Evolutionary conservation across 345 rosid genomes (phyloP).

Genomic region (Eucalyptus coolabah): DNA sequence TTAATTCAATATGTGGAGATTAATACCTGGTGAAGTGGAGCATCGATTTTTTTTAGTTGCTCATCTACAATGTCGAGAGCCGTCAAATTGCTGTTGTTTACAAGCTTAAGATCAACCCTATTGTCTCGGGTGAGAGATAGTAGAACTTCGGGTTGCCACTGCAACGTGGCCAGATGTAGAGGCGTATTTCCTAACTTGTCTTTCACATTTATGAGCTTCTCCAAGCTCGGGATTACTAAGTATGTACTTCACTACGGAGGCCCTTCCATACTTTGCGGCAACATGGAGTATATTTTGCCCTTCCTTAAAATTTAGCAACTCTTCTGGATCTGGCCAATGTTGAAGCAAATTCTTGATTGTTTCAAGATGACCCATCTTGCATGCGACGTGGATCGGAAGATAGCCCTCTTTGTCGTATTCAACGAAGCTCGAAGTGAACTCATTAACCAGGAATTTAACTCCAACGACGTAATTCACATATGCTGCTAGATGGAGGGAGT

Average conservation of each 20-base stretch:
- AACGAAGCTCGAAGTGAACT: neutral
- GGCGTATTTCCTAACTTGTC: too few relatives aligned
- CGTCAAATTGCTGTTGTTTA: too few relatives aligned
- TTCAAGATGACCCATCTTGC: neutral
- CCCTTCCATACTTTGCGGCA: neutral
- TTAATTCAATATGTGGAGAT: too few relatives aligned
- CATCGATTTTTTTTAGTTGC: too few relatives aligned
- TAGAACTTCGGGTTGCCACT: too few relatives aligned
- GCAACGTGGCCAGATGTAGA: too few relatives aligned
- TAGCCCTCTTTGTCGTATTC: neutral
- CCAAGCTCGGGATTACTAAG: neutral
- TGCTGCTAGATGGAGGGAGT: neutral
- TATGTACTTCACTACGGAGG: neutral
- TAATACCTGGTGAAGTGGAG: too few relatives aligned
- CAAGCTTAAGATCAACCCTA: too few relatives aligned
- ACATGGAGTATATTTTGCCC: neutral
- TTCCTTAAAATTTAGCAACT: neutral
- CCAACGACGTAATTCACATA: neutral
- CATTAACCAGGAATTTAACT: neutral
- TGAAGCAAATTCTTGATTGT: neutral
- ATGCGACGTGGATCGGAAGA: neutral
- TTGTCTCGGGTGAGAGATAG: too few relatives aligned
- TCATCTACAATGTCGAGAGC: too few relatives aligned
- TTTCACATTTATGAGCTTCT: too few relatives aligned
- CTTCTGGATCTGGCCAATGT: neutral